These are phyloP conservation scores for Citrus maxima DNA, from an alignment of 345 rosid species.

Conservation along the genomic window DNA sequence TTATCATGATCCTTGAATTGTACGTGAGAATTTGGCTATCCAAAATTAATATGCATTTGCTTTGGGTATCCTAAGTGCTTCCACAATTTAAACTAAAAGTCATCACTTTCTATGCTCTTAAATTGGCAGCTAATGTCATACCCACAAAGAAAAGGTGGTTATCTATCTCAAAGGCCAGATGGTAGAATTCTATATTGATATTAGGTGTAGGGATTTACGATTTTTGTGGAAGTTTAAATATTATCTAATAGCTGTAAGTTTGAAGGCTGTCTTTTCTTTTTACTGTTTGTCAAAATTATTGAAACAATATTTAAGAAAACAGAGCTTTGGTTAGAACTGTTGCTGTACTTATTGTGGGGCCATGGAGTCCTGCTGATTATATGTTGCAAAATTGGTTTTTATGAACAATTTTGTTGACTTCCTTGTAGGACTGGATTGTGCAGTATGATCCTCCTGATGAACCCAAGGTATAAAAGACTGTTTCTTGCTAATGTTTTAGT, in stretches of 20 bases:
- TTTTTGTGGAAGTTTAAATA: too few species aligned
- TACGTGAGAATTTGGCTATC: not conserved
- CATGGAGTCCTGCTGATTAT: not conserved
- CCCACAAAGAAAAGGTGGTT: not conserved
- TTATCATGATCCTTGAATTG: not conserved
- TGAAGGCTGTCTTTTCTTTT: not conserved
- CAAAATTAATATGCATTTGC: not conserved
- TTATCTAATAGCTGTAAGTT: not conserved
- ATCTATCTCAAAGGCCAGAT: too few species aligned
- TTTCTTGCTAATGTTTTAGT: not conserved
- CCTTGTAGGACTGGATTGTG: conserved; percentile 89
- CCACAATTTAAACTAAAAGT: not conserved
- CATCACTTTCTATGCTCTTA: not conserved
- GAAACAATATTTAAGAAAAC: not conserved
- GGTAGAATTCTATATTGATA: too few species aligned
- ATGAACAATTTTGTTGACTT: not conserved
- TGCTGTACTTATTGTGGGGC: not conserved
- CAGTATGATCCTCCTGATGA: conserved; percentile 99
- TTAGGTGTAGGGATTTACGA: too few species aligned
- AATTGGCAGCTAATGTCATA: not conserved
- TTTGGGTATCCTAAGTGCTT: not conserved
- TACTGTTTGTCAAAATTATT: not conserved
- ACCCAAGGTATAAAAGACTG: conserved; percentile 57
- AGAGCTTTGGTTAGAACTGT: not conserved
- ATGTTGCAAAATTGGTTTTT: not conserved